Evolutionary conservation across 495 filamentous ascomycete genomes (phyloP).

Genomic region (Hypomontagnella submonticulosa): DNA sequence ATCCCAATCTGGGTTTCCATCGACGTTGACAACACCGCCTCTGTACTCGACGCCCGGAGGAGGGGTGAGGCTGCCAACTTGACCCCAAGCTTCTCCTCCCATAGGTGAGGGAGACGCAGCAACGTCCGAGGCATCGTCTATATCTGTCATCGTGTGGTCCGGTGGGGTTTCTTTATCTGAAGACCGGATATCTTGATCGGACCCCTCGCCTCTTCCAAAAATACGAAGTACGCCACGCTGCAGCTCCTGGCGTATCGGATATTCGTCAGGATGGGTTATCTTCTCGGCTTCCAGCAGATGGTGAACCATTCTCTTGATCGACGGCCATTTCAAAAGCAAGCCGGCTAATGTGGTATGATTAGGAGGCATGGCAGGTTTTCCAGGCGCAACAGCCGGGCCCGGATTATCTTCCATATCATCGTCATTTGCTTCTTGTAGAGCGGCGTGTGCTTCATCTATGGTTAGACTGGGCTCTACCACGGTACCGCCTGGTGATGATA

Average conservation of each 20-base stretch:
- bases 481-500: conserved; percentile 45
- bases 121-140: conserved; percentile 59
- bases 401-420: conserved; percentile 58
- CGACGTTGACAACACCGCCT: conserved; percentile 64
- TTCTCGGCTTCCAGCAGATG: conserved; percentile 55
- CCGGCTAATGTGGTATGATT: conserved; percentile 87
- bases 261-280: conserved; percentile 71
- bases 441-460: conserved; percentile 48
- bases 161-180: conserved; percentile 51
- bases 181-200: conserved; percentile 57
- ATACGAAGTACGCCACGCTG: conserved; percentile 78
- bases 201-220: conserved; percentile 81
- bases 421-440: conserved; percentile 50
- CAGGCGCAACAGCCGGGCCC: conserved; percentile 58
- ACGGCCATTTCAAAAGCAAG: conserved; percentile 76
- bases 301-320: conserved; percentile 67
- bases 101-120: conserved; percentile 59
- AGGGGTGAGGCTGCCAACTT: conserved; percentile 59
- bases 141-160: conserved; percentile 45
- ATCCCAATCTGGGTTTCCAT: conserved; percentile 73
- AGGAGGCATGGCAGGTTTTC: conserved; percentile 73
- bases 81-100: conserved; percentile 60
- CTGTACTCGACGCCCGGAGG: conserved; percentile 51
- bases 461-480: conserved; percentile 44
- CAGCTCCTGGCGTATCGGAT: conserved; percentile 77